phyloP scores from a whole-genome alignment of 2,329 filamentous ascomycete species.

The Cladosporium sp. region DNA sequence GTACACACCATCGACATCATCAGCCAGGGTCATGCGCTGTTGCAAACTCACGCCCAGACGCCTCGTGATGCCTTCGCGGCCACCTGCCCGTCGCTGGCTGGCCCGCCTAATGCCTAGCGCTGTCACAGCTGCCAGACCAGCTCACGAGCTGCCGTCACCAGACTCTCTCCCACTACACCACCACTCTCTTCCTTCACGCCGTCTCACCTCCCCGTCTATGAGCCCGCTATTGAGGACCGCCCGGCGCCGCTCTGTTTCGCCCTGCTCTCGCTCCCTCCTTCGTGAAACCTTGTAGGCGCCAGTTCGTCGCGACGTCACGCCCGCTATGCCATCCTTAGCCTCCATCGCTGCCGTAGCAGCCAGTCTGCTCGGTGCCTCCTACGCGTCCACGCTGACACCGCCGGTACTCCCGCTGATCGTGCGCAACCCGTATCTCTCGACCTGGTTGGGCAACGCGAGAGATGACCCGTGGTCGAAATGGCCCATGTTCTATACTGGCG shows the following conservation, averaged over 20 bases:
- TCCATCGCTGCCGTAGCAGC: constrained; percentile 20
- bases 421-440: constrained; percentile 49
- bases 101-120: not conserved
- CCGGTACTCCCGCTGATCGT: constrained; percentile 49
- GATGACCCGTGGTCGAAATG: constrained; percentile 74
- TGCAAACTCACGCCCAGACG: not conserved
- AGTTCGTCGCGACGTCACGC: not conserved
- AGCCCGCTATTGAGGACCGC: constrained; percentile 8
- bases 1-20: constrained; percentile 2
- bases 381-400: constrained; percentile 53
- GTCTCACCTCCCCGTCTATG: not conserved
- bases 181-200: not conserved
- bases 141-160: constrained; percentile 1
- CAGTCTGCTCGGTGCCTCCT: constrained; percentile 31
- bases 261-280: not conserved
- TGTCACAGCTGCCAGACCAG: not conserved
- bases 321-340: constrained; percentile 19
- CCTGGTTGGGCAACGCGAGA: constrained; percentile 61
- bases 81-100: not conserved
- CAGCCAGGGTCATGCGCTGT: constrained; percentile 2
- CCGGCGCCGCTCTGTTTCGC: constrained; percentile 8
- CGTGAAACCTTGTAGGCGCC: constrained; percentile 8
- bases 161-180: not conserved
- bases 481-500: constrained; percentile 81
- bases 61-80: constrained; percentile 6